A percentile compares a stretch with the other conserved stretches of the same genome.
phyloP scores from a whole-genome alignment of 1,139 yeast species.

The Diutina neorugosa region DNA sequence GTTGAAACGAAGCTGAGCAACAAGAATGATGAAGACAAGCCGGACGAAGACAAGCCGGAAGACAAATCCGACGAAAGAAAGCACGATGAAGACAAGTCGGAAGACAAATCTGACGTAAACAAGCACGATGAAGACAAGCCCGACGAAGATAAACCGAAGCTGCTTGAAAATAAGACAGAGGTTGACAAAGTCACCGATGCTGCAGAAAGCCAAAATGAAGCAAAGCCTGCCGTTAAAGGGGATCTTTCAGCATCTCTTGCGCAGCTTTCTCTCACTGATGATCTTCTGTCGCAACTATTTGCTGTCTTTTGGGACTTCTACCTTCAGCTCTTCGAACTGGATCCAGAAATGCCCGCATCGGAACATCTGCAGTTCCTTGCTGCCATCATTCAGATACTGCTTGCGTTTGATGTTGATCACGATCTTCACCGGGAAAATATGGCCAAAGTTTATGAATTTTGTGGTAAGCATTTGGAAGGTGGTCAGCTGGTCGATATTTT shows the following conservation, averaged over 20 bases:
- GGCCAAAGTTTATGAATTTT: constrained; percentile 48
- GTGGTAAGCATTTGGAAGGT: constrained; percentile 36
- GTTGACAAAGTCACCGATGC: not conserved
- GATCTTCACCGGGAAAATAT: constrained; percentile 35
- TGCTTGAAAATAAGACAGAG: not conserved
- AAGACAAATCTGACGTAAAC: not conserved
- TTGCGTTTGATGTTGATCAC: constrained; percentile 55
- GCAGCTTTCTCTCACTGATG: not conserved
- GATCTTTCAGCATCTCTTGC: not conserved
- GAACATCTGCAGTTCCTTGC: constrained; percentile 58
- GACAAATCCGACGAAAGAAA: no score
- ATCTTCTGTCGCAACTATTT: constrained; percentile 6
- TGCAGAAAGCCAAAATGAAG: not conserved
- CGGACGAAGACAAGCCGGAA: not conserved
- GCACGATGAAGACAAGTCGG: no score
- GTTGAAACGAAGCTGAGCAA: not conserved
- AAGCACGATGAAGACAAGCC: not conserved
- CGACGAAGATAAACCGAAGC: not conserved
- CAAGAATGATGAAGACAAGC: not conserved
- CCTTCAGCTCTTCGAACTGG: constrained; percentile 35
- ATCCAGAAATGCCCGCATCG: constrained; percentile 52
- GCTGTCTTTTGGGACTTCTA: constrained; percentile 51
- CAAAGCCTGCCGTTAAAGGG: not conserved
- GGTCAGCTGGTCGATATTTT: constrained; percentile 44
- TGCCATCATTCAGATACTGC: constrained; percentile 50